phyloP scores from a whole-genome alignment of 2,329 filamentous ascomycete species.

The Chaetomiaceae sp. region DNA sequence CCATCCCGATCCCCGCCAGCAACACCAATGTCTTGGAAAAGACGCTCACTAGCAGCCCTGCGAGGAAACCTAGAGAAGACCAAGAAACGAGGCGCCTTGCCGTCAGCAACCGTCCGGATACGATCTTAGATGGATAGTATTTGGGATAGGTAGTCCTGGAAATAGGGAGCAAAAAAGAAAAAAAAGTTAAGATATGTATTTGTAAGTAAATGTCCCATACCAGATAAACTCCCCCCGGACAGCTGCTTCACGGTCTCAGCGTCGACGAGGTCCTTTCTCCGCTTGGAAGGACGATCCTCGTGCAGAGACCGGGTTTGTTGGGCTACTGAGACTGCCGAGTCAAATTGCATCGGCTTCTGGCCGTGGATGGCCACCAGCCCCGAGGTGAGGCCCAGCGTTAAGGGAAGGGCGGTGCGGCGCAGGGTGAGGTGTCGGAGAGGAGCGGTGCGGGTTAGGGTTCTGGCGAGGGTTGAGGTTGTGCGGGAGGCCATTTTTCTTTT shows the following conservation, averaged over 20 bases:
- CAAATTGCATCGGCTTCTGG: conserved; percentile 31
- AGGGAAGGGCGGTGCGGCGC: neutral
- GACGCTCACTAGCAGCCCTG: conserved; percentile 60
- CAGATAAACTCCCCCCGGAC: conserved; percentile 50
- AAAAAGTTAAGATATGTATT: too few species aligned
- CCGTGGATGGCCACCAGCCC: conserved; percentile 24
- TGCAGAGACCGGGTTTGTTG: neutral
- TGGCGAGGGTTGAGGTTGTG: too few species aligned
- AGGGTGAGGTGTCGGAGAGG: neutral
- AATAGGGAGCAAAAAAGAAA: neutral
- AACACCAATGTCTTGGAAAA: conserved; percentile 68
- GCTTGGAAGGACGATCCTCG: neutral
- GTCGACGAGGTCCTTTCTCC: conserved; percentile 27
- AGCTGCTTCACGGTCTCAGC: conserved; percentile 43
- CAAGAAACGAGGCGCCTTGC: too few species aligned
- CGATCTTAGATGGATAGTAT: too few species aligned
- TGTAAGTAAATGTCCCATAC: too few species aligned
- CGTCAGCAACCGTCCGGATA: too few species aligned
- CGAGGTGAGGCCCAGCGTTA: conserved; percentile 21
- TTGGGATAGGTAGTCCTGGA: too few species aligned
- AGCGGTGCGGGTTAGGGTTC: too few species aligned
- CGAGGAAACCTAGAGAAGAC: conserved; percentile 50
- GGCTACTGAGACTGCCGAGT: too few species aligned
- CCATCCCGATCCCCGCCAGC: conserved; percentile 59
- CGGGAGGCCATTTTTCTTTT: too few species aligned